Conservation (phyloP, 2,329 filamentous ascomycete species). For the Talaromyces sp. region DNA sequence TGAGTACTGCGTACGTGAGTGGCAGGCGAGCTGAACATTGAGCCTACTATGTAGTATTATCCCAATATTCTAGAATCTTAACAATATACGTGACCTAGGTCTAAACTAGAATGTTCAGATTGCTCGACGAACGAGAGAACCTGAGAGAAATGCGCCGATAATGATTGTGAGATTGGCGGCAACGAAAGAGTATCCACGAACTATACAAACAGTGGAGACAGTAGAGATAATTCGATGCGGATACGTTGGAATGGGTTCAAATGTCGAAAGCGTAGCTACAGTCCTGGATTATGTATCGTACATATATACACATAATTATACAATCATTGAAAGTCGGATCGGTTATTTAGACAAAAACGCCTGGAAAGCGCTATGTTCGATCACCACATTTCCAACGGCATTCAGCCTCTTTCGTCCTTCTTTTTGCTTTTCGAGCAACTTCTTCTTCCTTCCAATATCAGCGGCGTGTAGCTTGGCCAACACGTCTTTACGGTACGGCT, state of each 20-base stretch:
- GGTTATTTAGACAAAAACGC: slow-evolving; percentile 76
- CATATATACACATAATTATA: slow-evolving; percentile 2
- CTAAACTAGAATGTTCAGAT: too few species aligned
- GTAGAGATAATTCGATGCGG: too few species aligned
- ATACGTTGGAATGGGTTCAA: not conserved
- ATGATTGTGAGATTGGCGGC: too few species aligned
- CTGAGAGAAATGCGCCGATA: too few species aligned
- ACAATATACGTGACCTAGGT: too few species aligned
- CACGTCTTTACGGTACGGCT: slow-evolving; percentile 95
- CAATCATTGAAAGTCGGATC: not conserved
- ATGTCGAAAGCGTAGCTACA: not conserved
- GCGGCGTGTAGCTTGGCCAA: slow-evolving; percentile 87
- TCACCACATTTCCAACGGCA: slow-evolving; percentile 77
- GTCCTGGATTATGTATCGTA: not conserved
- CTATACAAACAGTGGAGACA: too few species aligned
- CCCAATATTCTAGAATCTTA: too few species aligned
- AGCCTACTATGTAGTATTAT: too few species aligned
- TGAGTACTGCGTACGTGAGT: too few species aligned
- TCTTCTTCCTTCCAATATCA: slow-evolving; percentile 75
- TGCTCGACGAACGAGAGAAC: too few species aligned
- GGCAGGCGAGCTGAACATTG: too few species aligned
- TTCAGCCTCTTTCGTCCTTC: slow-evolving; percentile 85
- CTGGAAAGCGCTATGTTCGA: slow-evolving; percentile 94
- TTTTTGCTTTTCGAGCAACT: slow-evolving; percentile 94
- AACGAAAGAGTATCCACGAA: too few species aligned